Evolutionary conservation across 306 rosid species (phyloP).

Genomic region (Benincasa hispida): DNA sequence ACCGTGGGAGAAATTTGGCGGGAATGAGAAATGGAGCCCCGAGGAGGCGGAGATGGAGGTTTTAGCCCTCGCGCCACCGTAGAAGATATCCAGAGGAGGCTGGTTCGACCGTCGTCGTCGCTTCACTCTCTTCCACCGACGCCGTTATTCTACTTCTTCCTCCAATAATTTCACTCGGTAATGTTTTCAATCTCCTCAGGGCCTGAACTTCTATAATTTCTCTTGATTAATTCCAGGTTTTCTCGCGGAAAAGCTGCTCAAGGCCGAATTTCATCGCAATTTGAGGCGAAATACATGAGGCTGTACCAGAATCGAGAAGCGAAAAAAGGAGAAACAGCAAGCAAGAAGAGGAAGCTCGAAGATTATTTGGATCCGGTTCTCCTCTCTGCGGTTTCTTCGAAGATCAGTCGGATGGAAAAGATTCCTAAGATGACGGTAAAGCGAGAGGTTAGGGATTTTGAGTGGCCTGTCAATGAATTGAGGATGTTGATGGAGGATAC

Average conservation of each 20-base stretch:
- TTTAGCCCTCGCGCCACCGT: constrained; percentile 18
- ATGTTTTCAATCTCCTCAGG: not conserved
- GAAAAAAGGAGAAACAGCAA: not conserved
- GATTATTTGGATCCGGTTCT: constrained; percentile 23
- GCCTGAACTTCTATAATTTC: not conserved
- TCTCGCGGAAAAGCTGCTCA: not conserved
- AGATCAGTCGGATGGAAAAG: constrained; percentile 8
- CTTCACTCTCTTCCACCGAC: constrained; percentile 1
- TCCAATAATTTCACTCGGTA: not conserved
- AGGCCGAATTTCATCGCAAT: not conserved
- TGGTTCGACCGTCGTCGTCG: constrained; percentile 11
- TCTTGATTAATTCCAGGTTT: not conserved
- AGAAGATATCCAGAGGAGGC: constrained; percentile 21
- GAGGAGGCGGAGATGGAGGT: constrained; percentile 4
- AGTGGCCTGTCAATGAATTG: constrained; percentile 20
- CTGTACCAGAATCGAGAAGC: not conserved
- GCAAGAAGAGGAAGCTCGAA: constrained; percentile 8
- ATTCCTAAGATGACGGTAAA: not conserved
- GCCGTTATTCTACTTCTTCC: not conserved
- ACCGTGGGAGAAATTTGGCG: not conserved
- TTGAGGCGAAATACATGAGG: not conserved
- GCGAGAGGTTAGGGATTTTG: constrained; percentile 11
- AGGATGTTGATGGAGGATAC: constrained; percentile 10
- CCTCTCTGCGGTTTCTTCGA: constrained; percentile 15
- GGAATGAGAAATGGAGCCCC: constrained; percentile 7